A percentile compares a stretch with the other conserved stretches of the same genome.
Evolutionary conservation across 345 rosid genomes (phyloP).

Genomic region (Murraya koenigii): DNA sequence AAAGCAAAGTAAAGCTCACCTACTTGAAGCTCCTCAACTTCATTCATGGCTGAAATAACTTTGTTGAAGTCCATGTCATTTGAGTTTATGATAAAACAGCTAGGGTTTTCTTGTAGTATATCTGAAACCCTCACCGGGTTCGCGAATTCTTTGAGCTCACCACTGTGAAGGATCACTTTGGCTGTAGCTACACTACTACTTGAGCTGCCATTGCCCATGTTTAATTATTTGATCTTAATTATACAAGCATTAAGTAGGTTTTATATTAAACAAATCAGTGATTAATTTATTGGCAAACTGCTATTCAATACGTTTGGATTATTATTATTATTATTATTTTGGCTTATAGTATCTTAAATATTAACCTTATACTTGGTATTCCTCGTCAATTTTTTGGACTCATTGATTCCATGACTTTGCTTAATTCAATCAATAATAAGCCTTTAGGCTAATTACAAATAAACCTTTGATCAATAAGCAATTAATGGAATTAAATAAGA

Average conservation of each 20-base stretch:
- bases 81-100: slow-evolving; percentile 23
- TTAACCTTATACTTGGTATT: neutral
- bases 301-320: neutral
- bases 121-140: slow-evolving; percentile 43
- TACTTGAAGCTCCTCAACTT: slow-evolving; percentile 36
- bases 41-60: slow-evolving; percentile 32
- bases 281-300: neutral
- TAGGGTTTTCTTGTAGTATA: slow-evolving; percentile 33
- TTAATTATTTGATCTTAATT: neutral
- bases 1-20: slow-evolving; percentile 55
- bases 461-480: too few relatives aligned
- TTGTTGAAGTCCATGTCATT: slow-evolving; percentile 48
- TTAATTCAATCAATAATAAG: neutral
- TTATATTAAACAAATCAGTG: neutral
- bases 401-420: neutral
- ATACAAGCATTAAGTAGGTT: neutral
- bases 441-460: too few relatives aligned
- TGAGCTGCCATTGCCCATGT: slow-evolving; percentile 8
- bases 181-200: slow-evolving; percentile 33
- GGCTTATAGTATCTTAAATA: neutral
- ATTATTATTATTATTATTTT: neutral
- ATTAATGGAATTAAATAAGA: too few relatives aligned
- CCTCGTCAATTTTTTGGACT: neutral
- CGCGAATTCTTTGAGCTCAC: slow-evolving; percentile 46
- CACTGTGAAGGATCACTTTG: slow-evolving; percentile 51